Evolutionary conservation across 768 basidiomycete genomes (phyloP).

Genomic region (Brasilioporus rufonigricans): DNA sequence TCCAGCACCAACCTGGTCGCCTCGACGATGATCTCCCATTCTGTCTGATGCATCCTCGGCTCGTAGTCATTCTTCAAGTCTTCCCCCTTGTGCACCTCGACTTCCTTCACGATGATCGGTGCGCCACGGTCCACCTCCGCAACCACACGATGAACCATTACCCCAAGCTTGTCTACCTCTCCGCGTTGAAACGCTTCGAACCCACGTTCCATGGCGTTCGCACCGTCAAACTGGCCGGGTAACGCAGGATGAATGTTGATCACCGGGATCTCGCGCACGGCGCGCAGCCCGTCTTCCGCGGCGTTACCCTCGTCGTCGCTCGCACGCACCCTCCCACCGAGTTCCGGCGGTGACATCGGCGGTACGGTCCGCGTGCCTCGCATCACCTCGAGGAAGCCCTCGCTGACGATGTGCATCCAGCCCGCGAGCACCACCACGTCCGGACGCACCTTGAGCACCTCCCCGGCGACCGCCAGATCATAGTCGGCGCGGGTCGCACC

Average conservation of each 20-base stretch:
- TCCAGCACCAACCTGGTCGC: constrained; percentile 72
- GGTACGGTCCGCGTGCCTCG: constrained; percentile 35
- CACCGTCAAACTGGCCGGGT: constrained; percentile 94
- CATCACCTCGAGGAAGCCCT: constrained; percentile 72
- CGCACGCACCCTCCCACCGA: not conserved
- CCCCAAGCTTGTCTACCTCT: constrained; percentile 74
- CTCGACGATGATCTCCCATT: constrained; percentile 91
- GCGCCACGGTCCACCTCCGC: constrained; percentile 92
- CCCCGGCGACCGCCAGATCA: constrained; percentile 74
- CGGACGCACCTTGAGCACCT: constrained; percentile 61
- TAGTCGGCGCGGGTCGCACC: constrained; percentile 80
- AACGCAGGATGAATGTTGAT: constrained; percentile 97
- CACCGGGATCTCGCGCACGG: constrained; percentile 57
- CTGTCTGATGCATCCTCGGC: constrained; percentile 71
- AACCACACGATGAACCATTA: constrained; percentile 93
- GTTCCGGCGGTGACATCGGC: too few relatives aligned
- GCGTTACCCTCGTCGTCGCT: not conserved
- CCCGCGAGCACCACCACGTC: constrained; percentile 94
- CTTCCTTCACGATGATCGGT: constrained; percentile 77
- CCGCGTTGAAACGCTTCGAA: constrained; percentile 85
- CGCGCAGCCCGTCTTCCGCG: constrained; percentile 24
- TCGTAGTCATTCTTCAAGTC: constrained; percentile 64
- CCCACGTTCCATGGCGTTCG: constrained; percentile 86
- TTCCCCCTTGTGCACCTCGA: constrained; percentile 73
- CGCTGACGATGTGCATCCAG: constrained; percentile 96